These are phyloP conservation scores for Verbascum thapsus DNA, from an alignment of 257 asterid genomes.

Conservation along the genomic window DNA sequence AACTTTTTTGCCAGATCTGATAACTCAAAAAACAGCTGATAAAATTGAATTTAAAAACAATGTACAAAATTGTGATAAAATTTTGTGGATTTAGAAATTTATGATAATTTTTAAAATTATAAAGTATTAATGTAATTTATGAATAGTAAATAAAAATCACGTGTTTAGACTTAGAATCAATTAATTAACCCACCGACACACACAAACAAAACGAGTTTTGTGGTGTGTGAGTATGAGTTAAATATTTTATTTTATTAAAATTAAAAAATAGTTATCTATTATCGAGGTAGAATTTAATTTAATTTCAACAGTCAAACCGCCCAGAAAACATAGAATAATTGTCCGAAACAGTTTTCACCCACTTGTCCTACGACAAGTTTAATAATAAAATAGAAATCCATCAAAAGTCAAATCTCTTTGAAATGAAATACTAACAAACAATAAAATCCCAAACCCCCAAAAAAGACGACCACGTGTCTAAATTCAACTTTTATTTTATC, in stretches of 20 bases:
- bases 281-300: too few relatives aligned
- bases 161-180: too few relatives aligned
- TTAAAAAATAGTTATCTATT: too few relatives aligned
- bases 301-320: conserved; percentile 20
- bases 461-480: conserved; percentile 48
- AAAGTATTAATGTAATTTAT: too few relatives aligned
- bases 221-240: neutral
- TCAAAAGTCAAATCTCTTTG: conserved; percentile 23
- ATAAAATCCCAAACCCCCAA: conserved; percentile 8
- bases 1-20: too few relatives aligned
- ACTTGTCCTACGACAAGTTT: neutral
- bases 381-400: neutral
- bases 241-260: neutral
- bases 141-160: too few relatives aligned
- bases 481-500: neutral
- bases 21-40: too few relatives aligned
- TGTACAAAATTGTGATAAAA: too few relatives aligned
- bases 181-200: neutral
- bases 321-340: too few relatives aligned
- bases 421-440: conserved; percentile 27
- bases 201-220: neutral
- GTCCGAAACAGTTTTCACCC: neutral
- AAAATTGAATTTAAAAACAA: too few relatives aligned
- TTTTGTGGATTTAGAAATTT: too few relatives aligned
- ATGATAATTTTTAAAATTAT: too few relatives aligned